phyloP scores from a whole-genome alignment of 2,329 filamentous ascomycete genomes.

The Esteya vermicola region DNA sequence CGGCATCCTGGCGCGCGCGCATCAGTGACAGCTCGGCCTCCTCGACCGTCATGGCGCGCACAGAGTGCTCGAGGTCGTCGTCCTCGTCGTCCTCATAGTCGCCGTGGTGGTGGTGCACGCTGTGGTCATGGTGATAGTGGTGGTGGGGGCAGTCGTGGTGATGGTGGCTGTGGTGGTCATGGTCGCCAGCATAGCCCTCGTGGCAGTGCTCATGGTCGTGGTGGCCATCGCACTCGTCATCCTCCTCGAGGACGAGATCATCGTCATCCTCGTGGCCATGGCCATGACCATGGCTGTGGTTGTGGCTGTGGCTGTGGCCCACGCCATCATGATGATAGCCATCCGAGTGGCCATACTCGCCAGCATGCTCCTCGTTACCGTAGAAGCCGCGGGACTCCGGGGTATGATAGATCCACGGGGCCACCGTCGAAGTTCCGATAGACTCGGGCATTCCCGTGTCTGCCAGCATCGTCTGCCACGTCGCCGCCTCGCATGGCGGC shows the following conservation, averaged over 20 bases:
- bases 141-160: neutral
- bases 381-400: slow-evolving; percentile 3
- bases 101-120: neutral
- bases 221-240: neutral
- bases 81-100: slow-evolving; percentile 6
- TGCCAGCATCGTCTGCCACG: slow-evolving; percentile 15
- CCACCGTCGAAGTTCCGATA: slow-evolving; percentile 35
- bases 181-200: neutral
- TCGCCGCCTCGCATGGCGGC: slow-evolving; percentile 25
- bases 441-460: slow-evolving; percentile 14
- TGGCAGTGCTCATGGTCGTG: neutral
- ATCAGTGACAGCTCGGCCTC: slow-evolving; percentile 45
- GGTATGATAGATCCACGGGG: slow-evolving; percentile 36
- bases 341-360: no score
- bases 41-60: slow-evolving; percentile 45
- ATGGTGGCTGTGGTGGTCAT: neutral
- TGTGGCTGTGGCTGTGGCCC: neutral
- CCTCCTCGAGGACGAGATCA: neutral
- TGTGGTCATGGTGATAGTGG: neutral
- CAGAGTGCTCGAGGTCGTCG: slow-evolving; percentile 14
- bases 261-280: neutral
- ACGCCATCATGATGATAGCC: no score
- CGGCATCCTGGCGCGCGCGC: slow-evolving; percentile 42
- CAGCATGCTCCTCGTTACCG: neutral
- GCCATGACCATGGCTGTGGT: neutral